Conservation (phyloP, 345 rosid genomes). For the Eucalyptus dawsonii region DNA sequence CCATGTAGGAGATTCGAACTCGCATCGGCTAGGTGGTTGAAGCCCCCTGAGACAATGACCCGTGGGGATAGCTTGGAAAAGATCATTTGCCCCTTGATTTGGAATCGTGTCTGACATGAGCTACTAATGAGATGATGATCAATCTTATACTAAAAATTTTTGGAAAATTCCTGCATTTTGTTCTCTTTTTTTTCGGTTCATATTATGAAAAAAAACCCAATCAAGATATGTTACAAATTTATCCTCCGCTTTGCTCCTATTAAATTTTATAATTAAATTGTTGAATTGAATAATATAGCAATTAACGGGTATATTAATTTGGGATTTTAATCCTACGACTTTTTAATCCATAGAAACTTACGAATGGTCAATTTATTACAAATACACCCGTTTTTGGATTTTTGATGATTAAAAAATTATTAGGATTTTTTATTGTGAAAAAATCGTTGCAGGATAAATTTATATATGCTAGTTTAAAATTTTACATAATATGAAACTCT, state of each 20-base stretch:
- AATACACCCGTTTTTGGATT: too few species aligned
- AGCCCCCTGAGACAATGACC: not conserved
- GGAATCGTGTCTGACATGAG: fast-evolving
- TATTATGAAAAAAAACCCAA: not conserved
- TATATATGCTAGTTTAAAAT: too few species aligned
- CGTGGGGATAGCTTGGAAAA: not conserved
- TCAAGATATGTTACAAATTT: fast-evolving
- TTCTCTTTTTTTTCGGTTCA: not conserved
- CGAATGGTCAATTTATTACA: fast-evolving
- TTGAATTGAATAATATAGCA: fast-evolving
- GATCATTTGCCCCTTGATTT: not conserved
- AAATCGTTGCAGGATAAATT: too few species aligned
- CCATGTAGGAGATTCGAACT: not conserved
- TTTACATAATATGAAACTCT: too few species aligned
- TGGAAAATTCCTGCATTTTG: not conserved
- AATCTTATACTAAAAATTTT: fast-evolving
- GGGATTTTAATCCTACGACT: fast-evolving
- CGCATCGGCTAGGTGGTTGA: not conserved
- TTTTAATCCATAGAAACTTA: too few species aligned
- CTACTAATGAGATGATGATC: not conserved
- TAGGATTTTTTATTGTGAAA: fast-evolving
- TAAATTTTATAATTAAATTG: too few species aligned
- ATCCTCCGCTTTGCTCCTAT: fast-evolving
- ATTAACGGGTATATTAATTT: too few species aligned
- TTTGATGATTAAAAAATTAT: too few species aligned